Conservation (phyloP, 2,329 filamentous ascomycete species). For the Pezicula rhizophila region DNA sequence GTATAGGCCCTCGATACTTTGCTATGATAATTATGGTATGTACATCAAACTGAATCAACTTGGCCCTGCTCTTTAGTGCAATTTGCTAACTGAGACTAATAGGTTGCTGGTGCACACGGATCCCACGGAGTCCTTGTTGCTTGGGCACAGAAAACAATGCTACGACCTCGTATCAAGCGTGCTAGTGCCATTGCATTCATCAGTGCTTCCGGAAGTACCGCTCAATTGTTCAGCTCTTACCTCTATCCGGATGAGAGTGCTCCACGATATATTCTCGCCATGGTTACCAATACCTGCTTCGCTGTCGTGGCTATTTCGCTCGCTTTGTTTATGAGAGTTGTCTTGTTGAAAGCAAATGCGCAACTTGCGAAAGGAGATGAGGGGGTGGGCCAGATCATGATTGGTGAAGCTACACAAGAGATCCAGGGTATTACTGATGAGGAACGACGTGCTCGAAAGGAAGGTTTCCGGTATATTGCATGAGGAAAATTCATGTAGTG, state of each 20-base stretch:
- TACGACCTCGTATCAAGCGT: conserved; percentile 4
- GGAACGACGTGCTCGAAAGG: not conserved
- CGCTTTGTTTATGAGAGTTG: not conserved
- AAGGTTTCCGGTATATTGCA: not conserved
- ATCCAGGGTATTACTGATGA: not conserved
- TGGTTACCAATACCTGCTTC: not conserved
- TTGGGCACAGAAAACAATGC: not conserved
- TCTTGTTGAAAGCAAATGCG: not conserved
- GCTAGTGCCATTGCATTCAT: not conserved
- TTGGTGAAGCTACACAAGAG: not conserved
- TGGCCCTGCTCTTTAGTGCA: not conserved
- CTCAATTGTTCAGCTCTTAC: conserved; percentile 2
- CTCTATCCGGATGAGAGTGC: not conserved
- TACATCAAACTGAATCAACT: not conserved
- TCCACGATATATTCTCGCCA: not conserved
- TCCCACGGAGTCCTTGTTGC: not conserved
- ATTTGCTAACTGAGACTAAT: not conserved
- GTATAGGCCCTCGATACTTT: conserved; percentile 4
- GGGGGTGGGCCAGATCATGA: not conserved
- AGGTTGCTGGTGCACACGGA: not conserved
- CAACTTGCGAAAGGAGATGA: not conserved
- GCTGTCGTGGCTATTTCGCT: not conserved
- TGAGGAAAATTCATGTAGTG: no score
- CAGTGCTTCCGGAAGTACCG: conserved; percentile 1
- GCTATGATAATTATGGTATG: conserved; percentile 4